phyloP scores from a whole-genome alignment of 129 eudicot genomes.

The Dittrichia graveolens region DNA sequence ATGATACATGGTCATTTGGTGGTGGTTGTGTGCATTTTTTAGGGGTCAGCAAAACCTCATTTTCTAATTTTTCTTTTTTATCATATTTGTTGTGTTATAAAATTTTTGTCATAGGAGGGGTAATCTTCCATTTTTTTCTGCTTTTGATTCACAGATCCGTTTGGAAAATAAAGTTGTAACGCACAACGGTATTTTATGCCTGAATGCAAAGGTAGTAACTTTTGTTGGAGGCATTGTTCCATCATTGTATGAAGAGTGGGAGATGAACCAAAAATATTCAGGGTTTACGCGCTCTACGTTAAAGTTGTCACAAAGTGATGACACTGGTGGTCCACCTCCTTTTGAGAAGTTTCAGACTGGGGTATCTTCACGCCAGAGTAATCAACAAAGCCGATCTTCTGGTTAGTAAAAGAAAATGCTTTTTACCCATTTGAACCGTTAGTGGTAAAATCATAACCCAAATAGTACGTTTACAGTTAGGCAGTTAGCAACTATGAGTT shows the following conservation, averaged over 20 bases:
- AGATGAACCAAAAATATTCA: slow-evolving; percentile 81
- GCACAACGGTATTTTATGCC: slow-evolving; percentile 67
- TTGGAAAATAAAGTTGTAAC: slow-evolving; percentile 62
- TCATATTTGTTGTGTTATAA: not conserved
- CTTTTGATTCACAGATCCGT: slow-evolving; percentile 59
- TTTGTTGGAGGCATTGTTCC: slow-evolving; percentile 87
- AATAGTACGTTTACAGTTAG: too few relatives aligned
- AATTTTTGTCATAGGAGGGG: slow-evolving; percentile 6
- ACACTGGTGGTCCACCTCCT: slow-evolving; percentile 69
- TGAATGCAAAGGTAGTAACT: slow-evolving; percentile 56
- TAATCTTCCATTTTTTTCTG: slow-evolving; percentile 23
- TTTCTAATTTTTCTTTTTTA: not conserved
- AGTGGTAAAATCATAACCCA: too few relatives aligned
- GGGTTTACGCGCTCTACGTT: slow-evolving; percentile 65
- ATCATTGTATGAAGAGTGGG: slow-evolving; percentile 90
- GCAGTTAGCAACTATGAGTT: too few relatives aligned
- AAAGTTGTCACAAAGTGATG: slow-evolving; percentile 48
- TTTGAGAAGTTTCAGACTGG: slow-evolving; percentile 81
- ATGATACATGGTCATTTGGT: slow-evolving; percentile 1
- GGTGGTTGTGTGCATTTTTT: slow-evolving; percentile 4
- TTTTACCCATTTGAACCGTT: not conserved
- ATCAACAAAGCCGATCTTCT: slow-evolving; percentile 48
- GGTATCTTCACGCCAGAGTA: slow-evolving; percentile 33
- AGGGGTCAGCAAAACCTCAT: slow-evolving; percentile 15
- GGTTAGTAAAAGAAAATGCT: slow-evolving; percentile 35